Percentiles rank a stretch among this genome's conserved stretches.
These are phyloP conservation scores for Schizopora paradoxa DNA, from an alignment of 1,284 basidiomycete genomes.

Conservation along the genomic window DNA sequence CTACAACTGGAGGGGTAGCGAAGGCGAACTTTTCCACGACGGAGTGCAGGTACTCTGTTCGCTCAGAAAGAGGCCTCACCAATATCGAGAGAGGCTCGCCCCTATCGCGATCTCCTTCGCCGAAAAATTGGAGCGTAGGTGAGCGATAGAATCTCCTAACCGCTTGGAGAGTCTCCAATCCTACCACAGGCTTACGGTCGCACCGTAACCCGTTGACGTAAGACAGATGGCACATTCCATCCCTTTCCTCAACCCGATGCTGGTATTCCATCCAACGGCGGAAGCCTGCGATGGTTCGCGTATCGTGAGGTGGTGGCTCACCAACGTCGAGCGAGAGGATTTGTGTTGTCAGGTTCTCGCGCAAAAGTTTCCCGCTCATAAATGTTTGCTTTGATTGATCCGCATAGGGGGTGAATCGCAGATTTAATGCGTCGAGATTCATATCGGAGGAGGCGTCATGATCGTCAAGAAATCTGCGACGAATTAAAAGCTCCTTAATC, in stretches of 20 bases:
- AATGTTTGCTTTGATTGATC: too few species aligned
- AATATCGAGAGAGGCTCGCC: conserved; percentile 38
- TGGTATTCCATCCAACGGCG: conserved; percentile 52
- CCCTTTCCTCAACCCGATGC: conserved; percentile 47
- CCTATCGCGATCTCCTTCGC: conserved; percentile 25
- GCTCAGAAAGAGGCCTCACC: conserved; percentile 61
- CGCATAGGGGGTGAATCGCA: conserved; percentile 61
- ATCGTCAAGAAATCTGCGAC: conserved; percentile 56
- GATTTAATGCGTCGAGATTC: conserved; percentile 61
- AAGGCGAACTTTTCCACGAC: conserved; percentile 77
- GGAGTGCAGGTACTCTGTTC: conserved; percentile 51
- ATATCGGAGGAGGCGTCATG: conserved; percentile 43
- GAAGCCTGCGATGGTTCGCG: conserved; percentile 73
- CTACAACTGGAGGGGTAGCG: conserved; percentile 77
- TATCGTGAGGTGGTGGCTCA: conserved; percentile 63
- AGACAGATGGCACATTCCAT: conserved; percentile 65
- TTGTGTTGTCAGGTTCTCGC: conserved; percentile 54
- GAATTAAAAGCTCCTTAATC: conserved; percentile 83
- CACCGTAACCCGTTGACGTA: conserved; percentile 81
- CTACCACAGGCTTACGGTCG: conserved; percentile 54
- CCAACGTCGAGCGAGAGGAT: conserved; percentile 50
- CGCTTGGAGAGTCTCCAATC: conserved; percentile 52
- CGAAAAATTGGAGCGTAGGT: conserved; percentile 41
- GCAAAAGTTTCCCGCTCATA: too few species aligned
- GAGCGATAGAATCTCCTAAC: conserved; percentile 40